Evolutionary conservation across 2,329 filamentous ascomycete genomes (phyloP).

Genomic region (Diaporthe vexans): DNA sequence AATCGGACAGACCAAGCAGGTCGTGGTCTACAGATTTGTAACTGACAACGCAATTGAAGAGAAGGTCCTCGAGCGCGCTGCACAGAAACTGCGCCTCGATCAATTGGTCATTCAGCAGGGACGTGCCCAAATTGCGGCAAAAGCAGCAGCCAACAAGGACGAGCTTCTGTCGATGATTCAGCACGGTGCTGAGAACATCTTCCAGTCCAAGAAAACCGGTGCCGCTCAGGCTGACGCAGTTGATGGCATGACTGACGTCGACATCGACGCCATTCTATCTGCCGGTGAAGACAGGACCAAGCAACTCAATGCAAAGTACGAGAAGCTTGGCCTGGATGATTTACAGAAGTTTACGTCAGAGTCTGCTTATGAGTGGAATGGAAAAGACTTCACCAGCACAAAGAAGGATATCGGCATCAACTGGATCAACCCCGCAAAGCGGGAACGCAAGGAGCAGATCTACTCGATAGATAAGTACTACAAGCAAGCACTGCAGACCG

Average conservation of each 20-base stretch:
- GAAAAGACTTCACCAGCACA: slow-evolving; percentile 91
- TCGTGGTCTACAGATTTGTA: slow-evolving; percentile 95
- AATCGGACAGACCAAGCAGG: slow-evolving; percentile 98
- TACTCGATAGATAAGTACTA: slow-evolving; percentile 99
- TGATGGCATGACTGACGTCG: slow-evolving; percentile 81
- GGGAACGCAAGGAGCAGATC: slow-evolving; percentile 96
- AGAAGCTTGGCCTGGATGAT: slow-evolving; percentile 96
- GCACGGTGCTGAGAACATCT: slow-evolving; percentile 96
- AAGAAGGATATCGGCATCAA: slow-evolving; percentile 93
- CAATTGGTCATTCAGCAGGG: slow-evolving; percentile 99
- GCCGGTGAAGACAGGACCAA: slow-evolving; percentile 92
- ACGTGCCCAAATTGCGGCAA: slow-evolving; percentile 89
- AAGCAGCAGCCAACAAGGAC: slow-evolving; percentile 94
- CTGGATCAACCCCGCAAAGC: slow-evolving; percentile 99
- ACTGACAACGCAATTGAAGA: slow-evolving; percentile 99
- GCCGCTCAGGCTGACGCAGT: slow-evolving; percentile 72
- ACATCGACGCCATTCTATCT: slow-evolving; percentile 89
- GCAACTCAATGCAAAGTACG: slow-evolving; percentile 92
- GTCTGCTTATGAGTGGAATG: slow-evolving; percentile 99
- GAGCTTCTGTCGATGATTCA: slow-evolving; percentile 98
- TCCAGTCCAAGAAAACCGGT: slow-evolving; percentile 78
- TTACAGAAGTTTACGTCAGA: slow-evolving; percentile 98
- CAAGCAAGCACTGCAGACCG: slow-evolving; percentile 85
- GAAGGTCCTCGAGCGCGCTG: slow-evolving; percentile 95
- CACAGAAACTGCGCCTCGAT: slow-evolving; percentile 95